Base-by-base conservation (phyloP, 2,329 filamentous ascomycete genomes). In the Epicoccum nigrum region DNA sequence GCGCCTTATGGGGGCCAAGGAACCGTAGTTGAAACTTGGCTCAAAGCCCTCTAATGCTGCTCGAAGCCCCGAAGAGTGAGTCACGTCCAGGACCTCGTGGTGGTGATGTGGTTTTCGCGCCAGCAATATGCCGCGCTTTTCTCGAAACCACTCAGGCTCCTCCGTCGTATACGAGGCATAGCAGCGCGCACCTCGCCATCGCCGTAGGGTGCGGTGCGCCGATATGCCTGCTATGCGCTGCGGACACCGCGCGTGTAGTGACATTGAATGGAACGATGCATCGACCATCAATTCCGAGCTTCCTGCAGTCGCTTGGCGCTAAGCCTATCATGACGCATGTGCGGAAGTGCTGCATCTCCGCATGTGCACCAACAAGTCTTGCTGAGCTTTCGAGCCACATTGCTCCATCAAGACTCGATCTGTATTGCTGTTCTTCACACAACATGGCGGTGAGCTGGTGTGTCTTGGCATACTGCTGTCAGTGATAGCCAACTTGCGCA, bases 1-100 rank as follows among this genome's bases (percentile, higher is more conserved):
- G 23, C 15, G 11, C 16, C n/a, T n/a, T n/a, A n/a, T n/a, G 58
- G 19, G 56, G 54, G 34, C 48, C 45, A 13, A 12, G 53, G n/a
- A 16, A 9, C 11, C 7, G 4, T 4, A 3, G 6, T 17, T 16
- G 4, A 1, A 6, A 9, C 13, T 13, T 12, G 49, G 38, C 1
- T 13, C 16, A 9, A 52, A 52, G 7, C 28, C 49, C 12, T 2
- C 7, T 2, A 73, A 58, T 2, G 66, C 60, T 7, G 84, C 76
- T 58, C 81, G 78, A 38, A 96, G 81, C 37, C 83, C 71, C 86
- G 79, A 0, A 86, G 51, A 20, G 87, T 21, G 79, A 81, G 47
- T 0, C 86, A 4, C 83, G 27, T 81, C 79, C 54, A 88, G 73
- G 63, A 83, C 80, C 60, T 86, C 83, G 65, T 79, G 78, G 47